These are phyloP conservation scores for Stentor roeselii DNA, from an alignment of 73 alveolate genomes.

Conservation along the genomic window DNA sequence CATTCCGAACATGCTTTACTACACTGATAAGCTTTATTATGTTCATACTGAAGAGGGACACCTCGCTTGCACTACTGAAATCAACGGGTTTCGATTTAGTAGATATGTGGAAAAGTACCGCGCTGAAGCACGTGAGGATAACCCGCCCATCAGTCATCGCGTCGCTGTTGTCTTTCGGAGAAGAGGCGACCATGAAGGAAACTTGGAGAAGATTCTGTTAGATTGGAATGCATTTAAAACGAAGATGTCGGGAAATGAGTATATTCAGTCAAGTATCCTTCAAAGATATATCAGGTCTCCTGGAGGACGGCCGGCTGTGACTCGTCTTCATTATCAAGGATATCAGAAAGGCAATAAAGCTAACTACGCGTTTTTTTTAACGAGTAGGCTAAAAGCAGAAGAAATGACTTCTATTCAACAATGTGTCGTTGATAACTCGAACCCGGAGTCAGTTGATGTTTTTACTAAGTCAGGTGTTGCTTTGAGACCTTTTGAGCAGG, in stretches of 20 bases:
- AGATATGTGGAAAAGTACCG: neutral
- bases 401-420: slow-evolving; percentile 7
- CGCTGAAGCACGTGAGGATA: neutral
- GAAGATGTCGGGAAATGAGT: slow-evolving; percentile 8
- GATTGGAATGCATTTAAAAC: neutral
- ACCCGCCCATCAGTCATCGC: neutral
- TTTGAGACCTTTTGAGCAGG: neutral
- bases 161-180: slow-evolving; percentile 12
- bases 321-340: neutral
- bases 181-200: neutral
- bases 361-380: slow-evolving; percentile 14
- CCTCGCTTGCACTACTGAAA: neutral
- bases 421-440: slow-evolving; percentile 12
- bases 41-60: neutral
- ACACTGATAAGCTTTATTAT: slow-evolving; percentile 18
- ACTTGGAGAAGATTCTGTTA: neutral
- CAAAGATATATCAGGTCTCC: slow-evolving; percentile 28
- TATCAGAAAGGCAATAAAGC: slow-evolving; percentile 25
- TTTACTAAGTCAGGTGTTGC: slow-evolving; percentile 9
- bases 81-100: neutral
- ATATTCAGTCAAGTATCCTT: neutral
- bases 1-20: slow-evolving; percentile 3
- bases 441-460: neutral
- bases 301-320: slow-evolving; percentile 23
- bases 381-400: neutral